Evolutionary conservation across 495 filamentous ascomycete genomes (phyloP), one percentile per base, ranked within the genome.

Genomic region (Aspergillus heteromorphus): DNA sequence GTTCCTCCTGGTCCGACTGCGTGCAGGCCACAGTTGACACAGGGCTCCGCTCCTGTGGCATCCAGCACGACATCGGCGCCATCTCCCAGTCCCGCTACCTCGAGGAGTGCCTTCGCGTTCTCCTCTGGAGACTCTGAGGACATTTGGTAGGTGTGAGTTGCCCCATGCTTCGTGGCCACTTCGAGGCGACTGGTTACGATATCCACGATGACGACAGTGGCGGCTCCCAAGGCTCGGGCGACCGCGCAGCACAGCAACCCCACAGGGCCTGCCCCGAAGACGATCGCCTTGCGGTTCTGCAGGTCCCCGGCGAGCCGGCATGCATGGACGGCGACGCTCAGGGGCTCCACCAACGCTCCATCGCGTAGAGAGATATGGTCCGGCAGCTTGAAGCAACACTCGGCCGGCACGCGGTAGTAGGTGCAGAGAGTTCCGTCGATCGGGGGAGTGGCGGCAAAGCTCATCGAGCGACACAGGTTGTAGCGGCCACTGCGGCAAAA

Each of bases 241-340:
- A 93, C 89, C 7, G 87, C 87, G 6, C 81, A 85, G 67, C 86
- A 91, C 9, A 95, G 79, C 16, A 96, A 75, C 0, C 92, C 92
- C 0, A 96, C 84, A 8, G 92, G 88, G 0, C 91, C 92, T 11
- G 89, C 87, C 4, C 92, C 91, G 72, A 93, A 89, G 9, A 97
- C 83, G 2, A 96, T 81, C 2, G 95, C 84, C 9, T 69, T 76
- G 52, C 89, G 77, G 2, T 91, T 91, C 0, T 88, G 87, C 55
- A 72, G 71, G 8, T 95, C 76, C 25, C 67, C 77, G 0, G 83
- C 87, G 64, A 87, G 84, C 54, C 82, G 78, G 16, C 83, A 79
- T 23, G 91, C 83, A 67, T 95, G 91, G 40, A 97, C 87, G 2
- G 85, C 91, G 8, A 97, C 91, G 51, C 82, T 78, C 6, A 95